Conservation (phyloP, 1,284 basidiomycete species). For the Malassezia psittaci region DNA sequence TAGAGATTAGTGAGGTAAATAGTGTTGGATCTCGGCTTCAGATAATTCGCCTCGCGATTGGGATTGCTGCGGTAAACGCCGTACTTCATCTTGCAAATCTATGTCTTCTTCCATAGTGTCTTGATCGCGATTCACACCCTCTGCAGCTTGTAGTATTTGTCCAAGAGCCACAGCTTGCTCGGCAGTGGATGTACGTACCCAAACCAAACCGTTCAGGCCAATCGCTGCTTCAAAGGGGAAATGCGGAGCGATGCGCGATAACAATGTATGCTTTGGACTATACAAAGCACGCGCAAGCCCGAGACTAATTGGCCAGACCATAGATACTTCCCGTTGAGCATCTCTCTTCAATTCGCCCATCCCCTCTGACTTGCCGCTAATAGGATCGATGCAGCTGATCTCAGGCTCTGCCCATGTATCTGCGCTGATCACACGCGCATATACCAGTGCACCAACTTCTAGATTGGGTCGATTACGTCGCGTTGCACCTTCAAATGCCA, state of each 20-base stretch:
- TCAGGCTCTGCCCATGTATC: slow-evolving; percentile 40
- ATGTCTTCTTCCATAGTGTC: background rate
- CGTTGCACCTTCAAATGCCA: slow-evolving; percentile 44
- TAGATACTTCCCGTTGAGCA: slow-evolving; percentile 21
- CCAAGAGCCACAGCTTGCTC: slow-evolving; percentile 34
- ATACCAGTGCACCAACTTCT: slow-evolving; percentile 36
- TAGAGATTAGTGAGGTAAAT: background rate
- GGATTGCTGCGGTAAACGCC: slow-evolving; percentile 1
- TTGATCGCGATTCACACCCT: background rate
- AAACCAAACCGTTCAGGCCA: slow-evolving; percentile 38
- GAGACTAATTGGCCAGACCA: slow-evolving; percentile 19
- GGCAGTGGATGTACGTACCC: slow-evolving; percentile 24
- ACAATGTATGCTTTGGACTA: slow-evolving; percentile 22
- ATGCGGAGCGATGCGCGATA: slow-evolving; percentile 25
- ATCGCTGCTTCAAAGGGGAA: slow-evolving; percentile 45
- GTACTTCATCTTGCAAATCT: slow-evolving; percentile 6
- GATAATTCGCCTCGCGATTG: slow-evolving; percentile 6
- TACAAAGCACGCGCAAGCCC: slow-evolving; percentile 25
- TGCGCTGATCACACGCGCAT: slow-evolving; percentile 30
- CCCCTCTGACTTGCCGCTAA: slow-evolving; percentile 37
- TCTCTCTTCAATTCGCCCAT: slow-evolving; percentile 37
- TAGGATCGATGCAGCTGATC: slow-evolving; percentile 37
- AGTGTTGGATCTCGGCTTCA: background rate
- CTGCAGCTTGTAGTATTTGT: slow-evolving; percentile 26
- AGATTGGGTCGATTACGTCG: slow-evolving; percentile 44